A percentile compares a stretch with the other conserved stretches of the same genome.
These are phyloP conservation scores for Penicillium janthinellum DNA, from an alignment of 2,329 filamentous ascomycete species.

Conservation along the genomic window DNA sequence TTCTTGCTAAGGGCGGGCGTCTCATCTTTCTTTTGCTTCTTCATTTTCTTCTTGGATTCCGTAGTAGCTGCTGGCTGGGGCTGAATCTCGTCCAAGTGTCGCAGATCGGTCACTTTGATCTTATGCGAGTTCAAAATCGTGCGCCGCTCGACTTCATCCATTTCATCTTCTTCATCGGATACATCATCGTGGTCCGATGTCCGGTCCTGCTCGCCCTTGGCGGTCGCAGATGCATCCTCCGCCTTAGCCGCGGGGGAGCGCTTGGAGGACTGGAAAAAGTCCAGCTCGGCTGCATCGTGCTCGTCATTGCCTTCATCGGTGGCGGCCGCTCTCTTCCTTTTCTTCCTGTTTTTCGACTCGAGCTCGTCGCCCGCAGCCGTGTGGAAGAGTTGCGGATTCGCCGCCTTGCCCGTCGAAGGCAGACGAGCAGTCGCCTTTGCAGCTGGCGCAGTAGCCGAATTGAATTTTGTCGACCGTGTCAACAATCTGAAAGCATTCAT, in stretches of 20 bases:
- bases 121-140: slow-evolving; percentile 76
- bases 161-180: slow-evolving; percentile 33
- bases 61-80: slow-evolving; percentile 28
- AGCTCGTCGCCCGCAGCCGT: slow-evolving; percentile 33
- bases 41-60: slow-evolving; percentile 55
- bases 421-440: slow-evolving; percentile 34
- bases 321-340: slow-evolving; percentile 40
- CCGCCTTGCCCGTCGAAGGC: slow-evolving; percentile 45
- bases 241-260: slow-evolving; percentile 24
- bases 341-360: slow-evolving; percentile 34
- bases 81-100: slow-evolving; percentile 47
- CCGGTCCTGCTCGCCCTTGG: slow-evolving; percentile 18
- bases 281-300: slow-evolving; percentile 32
- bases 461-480: slow-evolving; percentile 49
- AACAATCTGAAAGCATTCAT: slow-evolving; percentile 52
- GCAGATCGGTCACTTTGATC: slow-evolving; percentile 79
- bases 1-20: slow-evolving; percentile 46
- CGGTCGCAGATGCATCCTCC: slow-evolving; percentile 16
- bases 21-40: slow-evolving; percentile 55
- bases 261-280: slow-evolving; percentile 42
- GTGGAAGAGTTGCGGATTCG: slow-evolving; percentile 42
- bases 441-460: slow-evolving; percentile 31
- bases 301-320: slow-evolving; percentile 26
- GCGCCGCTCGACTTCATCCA: slow-evolving; percentile 72
- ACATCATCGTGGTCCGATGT: slow-evolving; percentile 25